Evolutionary conservation across 228 moss, liverwort and hornwort genomes (phyloP).

Genomic region (Sphagnum magellanicum): DNA sequence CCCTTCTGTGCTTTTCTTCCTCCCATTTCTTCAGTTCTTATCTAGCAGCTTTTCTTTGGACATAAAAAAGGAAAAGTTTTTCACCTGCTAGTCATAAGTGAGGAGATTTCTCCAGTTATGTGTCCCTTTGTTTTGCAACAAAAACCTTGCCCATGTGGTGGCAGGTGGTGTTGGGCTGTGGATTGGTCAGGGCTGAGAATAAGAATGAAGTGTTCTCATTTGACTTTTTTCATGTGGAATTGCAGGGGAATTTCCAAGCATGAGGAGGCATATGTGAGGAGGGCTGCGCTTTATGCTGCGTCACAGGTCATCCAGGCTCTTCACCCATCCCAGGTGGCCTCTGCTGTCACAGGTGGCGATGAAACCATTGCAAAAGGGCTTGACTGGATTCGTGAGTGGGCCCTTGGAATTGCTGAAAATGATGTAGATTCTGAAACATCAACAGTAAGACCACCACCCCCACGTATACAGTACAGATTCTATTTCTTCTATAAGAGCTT

Average conservation of each 20-base stretch:
- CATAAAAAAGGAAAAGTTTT: too few relatives aligned
- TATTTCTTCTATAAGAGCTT: neutral
- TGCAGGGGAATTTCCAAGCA: constrained; percentile 69
- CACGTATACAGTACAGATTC: neutral
- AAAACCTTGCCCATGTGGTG: too few relatives aligned
- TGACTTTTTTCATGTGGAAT: neutral
- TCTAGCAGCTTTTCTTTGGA: too few relatives aligned
- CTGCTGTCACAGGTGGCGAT: constrained; percentile 42
- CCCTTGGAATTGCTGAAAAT: constrained; percentile 60
- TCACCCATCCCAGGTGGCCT: constrained; percentile 72
- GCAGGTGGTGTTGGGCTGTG: too few relatives aligned
- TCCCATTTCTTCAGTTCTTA: too few relatives aligned
- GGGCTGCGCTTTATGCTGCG: constrained; percentile 74
- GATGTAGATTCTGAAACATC: constrained; percentile 81
- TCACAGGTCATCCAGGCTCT: constrained; percentile 67
- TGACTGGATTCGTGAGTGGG: constrained; percentile 97
- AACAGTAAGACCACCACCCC: constrained; percentile 28
- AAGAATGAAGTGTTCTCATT: too few relatives aligned
- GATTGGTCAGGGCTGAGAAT: too few relatives aligned
- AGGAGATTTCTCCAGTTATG: too few relatives aligned
- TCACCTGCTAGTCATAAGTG: too few relatives aligned
- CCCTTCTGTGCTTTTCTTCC: too few relatives aligned
- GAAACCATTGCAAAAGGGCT: constrained; percentile 52
- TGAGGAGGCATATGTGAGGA: constrained; percentile 78
- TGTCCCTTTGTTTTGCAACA: too few relatives aligned